Evolutionary conservation across 2,329 filamentous ascomycete genomes (phyloP), one percentile per base, ranked within the genome.

Genomic region (Monosporascus ibericus): DNA sequence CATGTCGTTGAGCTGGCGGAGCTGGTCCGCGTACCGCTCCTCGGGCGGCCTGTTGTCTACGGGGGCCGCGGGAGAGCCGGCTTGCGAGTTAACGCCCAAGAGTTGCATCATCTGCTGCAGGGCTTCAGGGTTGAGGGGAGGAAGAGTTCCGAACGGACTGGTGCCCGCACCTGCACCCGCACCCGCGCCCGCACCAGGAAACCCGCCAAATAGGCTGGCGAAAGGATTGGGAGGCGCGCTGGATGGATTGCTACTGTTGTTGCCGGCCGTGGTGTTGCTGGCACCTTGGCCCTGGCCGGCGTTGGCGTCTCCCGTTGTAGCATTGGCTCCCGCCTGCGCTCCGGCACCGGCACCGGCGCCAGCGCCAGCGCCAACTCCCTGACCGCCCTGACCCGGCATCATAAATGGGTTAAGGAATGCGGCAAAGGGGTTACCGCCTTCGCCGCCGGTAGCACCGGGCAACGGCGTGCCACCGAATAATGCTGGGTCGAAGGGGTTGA

Each of bases 1-100:
- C 94, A 99, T 99, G 60, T 97, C 94, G 69, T 99, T 99, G 57
- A 99, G 75, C 72, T 97, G 74, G 55, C 90, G 80, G 48, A 99
- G 76, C 72, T 99, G 92, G 34, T 89, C 85, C 3, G 88, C 91
- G 63, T 96, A 99, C 54, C 90, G 79, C 71, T 97, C 94, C 75
- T 99, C 94, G 0, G 94, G 92, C 5, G 94, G 92, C 56, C 92
- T 81, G 64, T 80, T 95, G 71, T 99, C 94, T 3, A 80, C 71
- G 5, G 90, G 87, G 14, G 80, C 70, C 2, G 79, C 67, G 20
- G 67, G 69, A 3, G 66, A 64, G 40, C 65, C 70, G 40, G 54
- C 68, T 52, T 70, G 71, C n/a, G 71, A 65, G 40, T 65, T 63
- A 54, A 68, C 60, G 7, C 72, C 73, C 56, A 79, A 70, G 58